phyloP scores from a whole-genome alignment of 2,329 filamentous ascomycete genomes.

The Claviceps quebecensis region DNA sequence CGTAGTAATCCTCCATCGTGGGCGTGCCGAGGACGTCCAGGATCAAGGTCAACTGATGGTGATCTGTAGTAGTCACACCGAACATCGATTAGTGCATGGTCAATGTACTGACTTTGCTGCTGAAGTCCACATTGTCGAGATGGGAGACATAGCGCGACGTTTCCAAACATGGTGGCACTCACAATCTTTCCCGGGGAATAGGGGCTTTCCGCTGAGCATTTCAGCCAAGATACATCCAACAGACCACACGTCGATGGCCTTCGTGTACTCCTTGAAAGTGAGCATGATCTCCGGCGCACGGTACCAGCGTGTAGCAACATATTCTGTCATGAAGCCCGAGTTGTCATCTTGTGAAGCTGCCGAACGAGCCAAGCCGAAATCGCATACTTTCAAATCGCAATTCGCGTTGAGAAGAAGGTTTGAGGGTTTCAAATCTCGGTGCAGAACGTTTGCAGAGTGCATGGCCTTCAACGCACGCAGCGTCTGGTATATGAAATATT shows the following conservation, averaged over 20 bases:
- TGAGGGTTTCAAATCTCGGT: slow-evolving; percentile 93
- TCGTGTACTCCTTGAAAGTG: slow-evolving; percentile 99
- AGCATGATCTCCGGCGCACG: slow-evolving; percentile 99
- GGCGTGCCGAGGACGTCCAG: slow-evolving; percentile 94
- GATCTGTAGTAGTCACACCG: slow-evolving; percentile 44
- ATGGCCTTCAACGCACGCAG: slow-evolving; percentile 95
- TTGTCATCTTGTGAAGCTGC: slow-evolving; percentile 97
- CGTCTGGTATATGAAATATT: slow-evolving; percentile 99
- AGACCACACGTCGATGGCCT: slow-evolving; percentile 98
- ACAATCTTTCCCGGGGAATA: slow-evolving; percentile 99
- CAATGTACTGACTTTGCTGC: not conserved
- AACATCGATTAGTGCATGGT: not conserved
- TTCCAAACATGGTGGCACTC: slow-evolving; percentile 21
- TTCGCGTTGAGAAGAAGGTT: slow-evolving; percentile 96
- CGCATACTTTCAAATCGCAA: slow-evolving; percentile 97
- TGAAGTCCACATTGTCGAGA: not conserved
- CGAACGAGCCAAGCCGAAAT: slow-evolving; percentile 90
- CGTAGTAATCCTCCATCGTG: slow-evolving; percentile 99
- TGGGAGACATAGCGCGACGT: not conserved
- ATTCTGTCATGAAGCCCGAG: slow-evolving; percentile 99
- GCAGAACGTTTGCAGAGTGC: slow-evolving; percentile 97
- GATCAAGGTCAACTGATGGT: slow-evolving; percentile 95
- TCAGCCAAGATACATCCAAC: slow-evolving; percentile 96
- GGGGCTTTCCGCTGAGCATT: slow-evolving; percentile 95
- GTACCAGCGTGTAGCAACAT: slow-evolving; percentile 97